These are phyloP conservation scores for Juglanconis juglandina DNA, from an alignment of 2,329 filamentous ascomycete genomes.

Conservation along the genomic window DNA sequence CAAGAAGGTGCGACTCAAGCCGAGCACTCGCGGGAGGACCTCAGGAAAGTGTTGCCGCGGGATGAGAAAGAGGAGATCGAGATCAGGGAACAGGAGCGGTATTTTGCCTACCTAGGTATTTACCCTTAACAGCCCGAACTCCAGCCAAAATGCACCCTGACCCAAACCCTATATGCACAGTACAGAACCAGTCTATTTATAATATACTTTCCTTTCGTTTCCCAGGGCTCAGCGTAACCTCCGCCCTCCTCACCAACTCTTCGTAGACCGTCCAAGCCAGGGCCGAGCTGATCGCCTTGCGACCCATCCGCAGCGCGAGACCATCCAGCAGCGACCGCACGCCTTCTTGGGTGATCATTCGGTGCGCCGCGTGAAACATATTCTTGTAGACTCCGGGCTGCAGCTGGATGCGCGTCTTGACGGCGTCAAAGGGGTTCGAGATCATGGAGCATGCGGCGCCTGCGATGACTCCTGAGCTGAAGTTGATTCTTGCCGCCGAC, in stretches of 20 bases:
- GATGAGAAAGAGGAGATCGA: too few species aligned
- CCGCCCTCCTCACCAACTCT: constrained; percentile 75
- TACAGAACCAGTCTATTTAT: not conserved
- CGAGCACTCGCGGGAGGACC: too few species aligned
- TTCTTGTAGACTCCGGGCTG: constrained; percentile 81
- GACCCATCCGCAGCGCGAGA: constrained; percentile 77
- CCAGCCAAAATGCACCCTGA: not conserved
- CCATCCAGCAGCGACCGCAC: constrained; percentile 79
- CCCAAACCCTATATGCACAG: not conserved
- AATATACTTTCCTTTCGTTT: constrained; percentile 20
- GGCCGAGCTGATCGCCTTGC: constrained; percentile 92
- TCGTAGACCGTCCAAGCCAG: constrained; percentile 97
- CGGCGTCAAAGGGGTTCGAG: constrained; percentile 94
- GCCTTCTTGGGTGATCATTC: constrained; percentile 82
- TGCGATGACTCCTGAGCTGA: constrained; percentile 75
- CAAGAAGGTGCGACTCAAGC: too few species aligned
- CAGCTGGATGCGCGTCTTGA: constrained; percentile 92
- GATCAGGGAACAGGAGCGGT: too few species aligned
- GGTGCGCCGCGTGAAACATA: constrained; percentile 69
- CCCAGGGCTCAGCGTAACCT: constrained; percentile 30
- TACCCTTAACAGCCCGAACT: not conserved
- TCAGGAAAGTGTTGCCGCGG: too few species aligned
- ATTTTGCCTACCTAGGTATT: not conserved
- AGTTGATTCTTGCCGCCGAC: constrained; percentile 71
- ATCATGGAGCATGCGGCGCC: constrained; percentile 80